phyloP scores from a whole-genome alignment of 2,329 filamentous ascomycete genomes.

The Fusarium hostae region DNA sequence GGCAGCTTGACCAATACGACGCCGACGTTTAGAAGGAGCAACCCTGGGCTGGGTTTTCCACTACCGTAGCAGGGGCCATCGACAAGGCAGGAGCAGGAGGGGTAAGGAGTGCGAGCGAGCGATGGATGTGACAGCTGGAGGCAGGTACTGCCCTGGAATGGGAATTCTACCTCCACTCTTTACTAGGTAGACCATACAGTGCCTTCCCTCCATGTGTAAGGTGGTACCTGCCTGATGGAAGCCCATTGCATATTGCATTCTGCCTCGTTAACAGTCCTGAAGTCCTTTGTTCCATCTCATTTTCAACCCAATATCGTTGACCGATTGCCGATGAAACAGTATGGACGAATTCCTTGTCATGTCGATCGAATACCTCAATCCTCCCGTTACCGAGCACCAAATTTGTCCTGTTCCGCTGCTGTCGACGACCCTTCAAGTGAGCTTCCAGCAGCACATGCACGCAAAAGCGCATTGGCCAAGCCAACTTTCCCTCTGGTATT shows the following conservation, averaged over 20 bases:
- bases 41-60: neutral
- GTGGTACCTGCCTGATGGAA: neutral
- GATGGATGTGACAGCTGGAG: neutral
- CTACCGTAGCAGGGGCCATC: slow-evolving; percentile 5
- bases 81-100: slow-evolving; percentile 18
- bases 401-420: neutral
- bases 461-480: slow-evolving; percentile 11
- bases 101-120: slow-evolving; percentile 19
- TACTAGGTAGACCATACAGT: neutral
- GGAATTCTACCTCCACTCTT: neutral
- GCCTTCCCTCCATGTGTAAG: neutral
- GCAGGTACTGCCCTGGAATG: neutral
- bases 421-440: neutral
- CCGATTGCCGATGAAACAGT: slow-evolving; percentile 10
- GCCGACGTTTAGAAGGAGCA: neutral
- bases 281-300: neutral
- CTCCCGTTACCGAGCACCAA: slow-evolving; percentile 34
- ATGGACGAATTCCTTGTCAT: slow-evolving; percentile 8
- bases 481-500: slow-evolving; percentile 29
- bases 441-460: slow-evolving; percentile 19
- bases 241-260: slow-evolving; percentile 1
- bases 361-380: slow-evolving; percentile 23
- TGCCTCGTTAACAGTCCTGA: slow-evolving; percentile 22
- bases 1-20: neutral
- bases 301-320: slow-evolving; percentile 18